Base-by-base conservation (phyloP, 805 yeast species). In the Yarrowia sp. region DNA sequence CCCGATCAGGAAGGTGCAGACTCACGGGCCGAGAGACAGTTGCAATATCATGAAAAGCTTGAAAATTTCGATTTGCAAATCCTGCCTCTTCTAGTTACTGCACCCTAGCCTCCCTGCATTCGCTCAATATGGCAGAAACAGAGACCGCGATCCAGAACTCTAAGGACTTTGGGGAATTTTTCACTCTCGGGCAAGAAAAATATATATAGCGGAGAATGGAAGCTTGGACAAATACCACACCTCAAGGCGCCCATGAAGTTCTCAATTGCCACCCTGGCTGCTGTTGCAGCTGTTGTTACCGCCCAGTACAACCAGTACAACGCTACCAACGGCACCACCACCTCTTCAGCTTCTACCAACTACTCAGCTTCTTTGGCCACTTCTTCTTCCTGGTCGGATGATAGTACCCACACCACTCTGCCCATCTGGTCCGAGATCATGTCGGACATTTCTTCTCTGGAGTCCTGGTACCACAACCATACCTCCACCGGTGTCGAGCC, bases 251-350 rank as follows among this genome's bases (percentile, higher is more conserved):
- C 32, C 16, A 44, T 44, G 51, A 27, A 44, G 51, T 44, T 44
- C 51, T 29, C 51, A 18, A 44, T 44, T 35, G 51, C 51, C 35
- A 44, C 51, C 35, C 16, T 44, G 51, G 51, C 51, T 29, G 51
- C 51, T 9, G 51, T 29, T 29, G 35, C 51, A 44, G 51, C 51
- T 44, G 35, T 44, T 18, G 51, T 44, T 29, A 18, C 25, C 18
- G 51, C 51, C 13, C 51, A 44, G 51, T 44, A 44, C 51, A 44
- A 44, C 51, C 35, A 6, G 51, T 27, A 44, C 51, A 44, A 44
- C 12, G 51, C 51, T 12, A 44, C 35, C 33, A 44, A 44, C 12
- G 35, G 51, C 51, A 44, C 51, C 24, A 44, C 51, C 35, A 27
- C 49, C 16, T 25, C 32, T 41, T 41, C 47, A 24, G 31, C 31